Evolutionary conservation across 352 stramenopile genomes (phyloP), one percentile per base, ranked within the genome.

Genomic region (Phytophthora hybrid): DNA sequence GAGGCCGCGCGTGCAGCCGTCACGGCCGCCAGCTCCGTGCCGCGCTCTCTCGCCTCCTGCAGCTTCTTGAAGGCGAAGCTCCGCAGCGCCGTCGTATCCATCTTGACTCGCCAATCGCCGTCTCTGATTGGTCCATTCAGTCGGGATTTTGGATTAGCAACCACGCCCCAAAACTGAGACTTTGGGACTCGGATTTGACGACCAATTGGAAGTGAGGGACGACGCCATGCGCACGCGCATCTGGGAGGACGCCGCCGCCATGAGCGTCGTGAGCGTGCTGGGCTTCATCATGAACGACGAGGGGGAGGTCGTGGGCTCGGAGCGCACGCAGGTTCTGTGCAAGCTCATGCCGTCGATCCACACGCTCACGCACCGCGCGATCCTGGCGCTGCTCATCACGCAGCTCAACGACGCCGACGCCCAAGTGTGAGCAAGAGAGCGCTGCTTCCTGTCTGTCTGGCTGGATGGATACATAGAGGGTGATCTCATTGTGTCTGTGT

Each of bases 301-400:
- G 13, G 88, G 86, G 59, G 87, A 93, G 26, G 84, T 95, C 21
- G 80, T 91, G 21, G 86, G 88, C 3, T 71, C 83, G 9, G 88
- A 93, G 68, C 85, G 85, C 76, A 95, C 86, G 59, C 80, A 92
- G 71, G 82, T 93, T 66, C 78, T 93, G 39, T 93, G 86, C 76
- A 90, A 92, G 64, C 88, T 95, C 77, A 90, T 95, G 88, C 85
- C 88, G 52, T 93, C 84, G 47, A 93, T 95, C 71, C 85, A 93
- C 77, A 95, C 88, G 72, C 64, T 84, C 46, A 85, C 88, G 54
- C 88, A 95, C 70, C 88, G 88, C 72, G 88, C 85, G 14, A 92
- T 93, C 49, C 77, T 95, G 59, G 86, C 83, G 47, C 88, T 95
- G 78, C 81, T 95, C 52, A 73, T 95, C 54, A 76, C 78, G 32